Evolutionary conservation across 2,329 filamentous ascomycete species (phyloP).

Genomic region (Thermomyces lanuginosus): DNA sequence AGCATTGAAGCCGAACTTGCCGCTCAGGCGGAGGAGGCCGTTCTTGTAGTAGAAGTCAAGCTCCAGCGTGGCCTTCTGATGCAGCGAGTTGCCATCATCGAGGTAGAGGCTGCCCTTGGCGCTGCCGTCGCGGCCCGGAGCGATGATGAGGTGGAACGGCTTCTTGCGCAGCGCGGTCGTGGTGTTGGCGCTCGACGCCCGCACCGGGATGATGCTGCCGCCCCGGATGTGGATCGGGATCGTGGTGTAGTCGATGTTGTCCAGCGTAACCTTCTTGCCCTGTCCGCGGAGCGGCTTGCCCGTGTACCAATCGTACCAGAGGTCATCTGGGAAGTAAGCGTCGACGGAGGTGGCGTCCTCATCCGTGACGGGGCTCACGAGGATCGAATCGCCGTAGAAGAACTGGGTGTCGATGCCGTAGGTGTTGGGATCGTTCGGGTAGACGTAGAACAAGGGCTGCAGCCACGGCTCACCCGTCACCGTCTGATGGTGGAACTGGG

Average conservation of each 20-base stretch:
- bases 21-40: conserved; percentile 23
- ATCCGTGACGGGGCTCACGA: conserved; percentile 40
- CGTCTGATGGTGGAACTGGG: conserved; percentile 46
- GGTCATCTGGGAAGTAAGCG: conserved; percentile 41
- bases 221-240: conserved; percentile 50
- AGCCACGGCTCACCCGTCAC: conserved; percentile 48
- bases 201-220: conserved; percentile 43
- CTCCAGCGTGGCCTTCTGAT: conserved; percentile 39
- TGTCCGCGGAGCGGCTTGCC: conserved; percentile 30
- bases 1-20: conserved; percentile 13
- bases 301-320: conserved; percentile 47
- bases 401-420: conserved; percentile 40
- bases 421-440: conserved; percentile 41
- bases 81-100: conserved; percentile 57
- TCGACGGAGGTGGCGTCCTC: conserved; percentile 37
- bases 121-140: conserved; percentile 43
- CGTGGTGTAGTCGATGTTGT: conserved; percentile 31
- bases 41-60: conserved; percentile 45
- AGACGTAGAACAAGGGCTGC: conserved; percentile 56
- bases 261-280: conserved; percentile 29
- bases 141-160: conserved; percentile 55
- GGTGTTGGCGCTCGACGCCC: conserved; percentile 38
- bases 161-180: conserved; percentile 44
- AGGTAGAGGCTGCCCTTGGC: conserved; percentile 56
- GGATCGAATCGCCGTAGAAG: conserved; percentile 42